Evolutionary conservation across 441 rosid species (phyloP).

Genomic region (Arabidopsis lyrata): DNA sequence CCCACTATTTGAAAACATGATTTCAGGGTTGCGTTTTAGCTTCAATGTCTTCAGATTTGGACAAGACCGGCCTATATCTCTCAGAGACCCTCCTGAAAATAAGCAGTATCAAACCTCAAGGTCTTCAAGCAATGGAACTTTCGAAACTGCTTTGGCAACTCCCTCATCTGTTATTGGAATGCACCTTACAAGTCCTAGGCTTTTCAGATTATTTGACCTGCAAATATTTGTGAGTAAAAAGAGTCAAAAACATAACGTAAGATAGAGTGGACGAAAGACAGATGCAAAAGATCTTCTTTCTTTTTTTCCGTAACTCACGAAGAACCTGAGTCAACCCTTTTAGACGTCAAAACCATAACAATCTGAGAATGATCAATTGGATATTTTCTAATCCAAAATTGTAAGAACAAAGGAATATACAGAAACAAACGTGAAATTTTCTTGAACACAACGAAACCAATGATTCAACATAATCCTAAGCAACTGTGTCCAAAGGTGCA

Average conservation of each 20-base stretch:
- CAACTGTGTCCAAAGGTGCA: background rate
- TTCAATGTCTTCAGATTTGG: slow-evolving; percentile 58
- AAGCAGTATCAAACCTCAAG: slow-evolving; percentile 52
- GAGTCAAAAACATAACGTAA: background rate
- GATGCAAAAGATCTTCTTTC: background rate
- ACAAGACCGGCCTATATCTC: slow-evolving; percentile 51
- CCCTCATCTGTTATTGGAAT: slow-evolving; percentile 50
- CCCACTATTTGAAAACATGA: slow-evolving; percentile 7
- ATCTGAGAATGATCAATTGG: background rate
- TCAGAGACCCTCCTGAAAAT: slow-evolving; percentile 46
- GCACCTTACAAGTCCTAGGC: slow-evolving; percentile 53
- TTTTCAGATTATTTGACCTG: slow-evolving; percentile 55
- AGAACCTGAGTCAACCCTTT: background rate
- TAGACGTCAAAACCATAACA: background rate
- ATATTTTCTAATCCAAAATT: background rate
- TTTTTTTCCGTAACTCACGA: background rate
- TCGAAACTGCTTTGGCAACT: slow-evolving; percentile 47
- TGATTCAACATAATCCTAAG: background rate
- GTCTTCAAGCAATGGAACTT: slow-evolving; percentile 61
- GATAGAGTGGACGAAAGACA: background rate
- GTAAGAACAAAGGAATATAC: background rate
- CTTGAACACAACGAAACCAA: background rate
- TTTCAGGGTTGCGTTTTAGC: slow-evolving; percentile 40
- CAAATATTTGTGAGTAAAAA: background rate
- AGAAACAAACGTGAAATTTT: background rate